Percentiles rank a stretch among this genome's conserved stretches.
Conservation (phyloP, 2,329 filamentous ascomycete genomes). For the Apiospora phragmitis region DNA sequence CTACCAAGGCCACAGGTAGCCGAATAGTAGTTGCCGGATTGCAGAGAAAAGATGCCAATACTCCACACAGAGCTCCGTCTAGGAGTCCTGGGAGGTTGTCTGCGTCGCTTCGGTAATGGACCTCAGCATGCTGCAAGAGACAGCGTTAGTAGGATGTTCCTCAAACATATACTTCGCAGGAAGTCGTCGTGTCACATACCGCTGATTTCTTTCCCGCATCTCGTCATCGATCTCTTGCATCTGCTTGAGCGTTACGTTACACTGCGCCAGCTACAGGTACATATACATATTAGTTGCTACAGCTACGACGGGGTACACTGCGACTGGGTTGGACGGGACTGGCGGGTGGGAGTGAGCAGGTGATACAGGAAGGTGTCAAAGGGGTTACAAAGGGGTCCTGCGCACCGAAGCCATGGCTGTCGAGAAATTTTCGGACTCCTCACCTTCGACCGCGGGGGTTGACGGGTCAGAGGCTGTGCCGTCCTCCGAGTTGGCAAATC, state of each 20-base stretch:
- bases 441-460: constrained; percentile 52
- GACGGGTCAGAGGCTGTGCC: constrained; percentile 35
- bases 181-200: constrained; percentile 24
- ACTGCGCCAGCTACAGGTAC: constrained; percentile 43
- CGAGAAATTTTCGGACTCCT: constrained; percentile 64
- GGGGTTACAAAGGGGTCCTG: constrained; percentile 43
- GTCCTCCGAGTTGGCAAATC: constrained; percentile 44
- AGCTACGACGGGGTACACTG: neutral
- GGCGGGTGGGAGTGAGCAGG: constrained; percentile 22
- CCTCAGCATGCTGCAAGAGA: constrained; percentile 33
- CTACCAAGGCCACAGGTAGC: neutral
- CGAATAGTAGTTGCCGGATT: neutral
- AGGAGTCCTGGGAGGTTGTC: constrained; percentile 15
- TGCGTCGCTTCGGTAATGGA: constrained; percentile 32
- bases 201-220: constrained; percentile 56
- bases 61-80: neutral
- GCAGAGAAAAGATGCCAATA: neutral
- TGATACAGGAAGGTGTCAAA: constrained; percentile 20
- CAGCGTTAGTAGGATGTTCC: neutral
- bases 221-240: constrained; percentile 56
- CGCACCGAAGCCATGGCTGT: constrained; percentile 68
- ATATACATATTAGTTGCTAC: neutral
- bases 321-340: neutral
- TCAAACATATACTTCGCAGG: neutral
- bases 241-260: constrained; percentile 45